Evolutionary conservation across 2,329 filamentous ascomycete species (phyloP), one percentile per base, ranked within the genome.

Genomic region (Drechslerella coelobrocha): DNA sequence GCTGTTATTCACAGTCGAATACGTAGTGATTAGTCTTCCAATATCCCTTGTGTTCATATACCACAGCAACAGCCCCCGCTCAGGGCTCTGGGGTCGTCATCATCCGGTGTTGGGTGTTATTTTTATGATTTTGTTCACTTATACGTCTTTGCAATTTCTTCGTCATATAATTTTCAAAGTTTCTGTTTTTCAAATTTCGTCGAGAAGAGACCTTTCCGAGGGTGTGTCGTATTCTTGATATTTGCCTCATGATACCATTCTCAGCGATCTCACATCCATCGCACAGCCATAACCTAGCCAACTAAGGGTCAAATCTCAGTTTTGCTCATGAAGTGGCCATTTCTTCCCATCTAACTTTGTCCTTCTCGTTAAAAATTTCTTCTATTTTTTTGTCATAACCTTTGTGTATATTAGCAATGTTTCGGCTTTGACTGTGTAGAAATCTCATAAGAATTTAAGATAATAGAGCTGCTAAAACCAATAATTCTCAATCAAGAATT

Each of bases 161-260:
- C 14, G 19, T 19, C 8, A 19, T 45, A 21, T 14, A 5, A 39
- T 39, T 39, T n/a, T n/a, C n/a, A n/a, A n/a, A n/a, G n/a, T n/a
- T n/a, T 51, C 21, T 43, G 39, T 39, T 48, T 29, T 29, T 66
- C 60, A 66, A 54, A 66, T 60, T 60, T n/a, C n/a, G n/a, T n/a
- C n/a, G n/a, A n/a, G n/a, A n/a, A n/a, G n/a, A n/a, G n/a, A n/a
- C n/a, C n/a, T n/a, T n/a, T n/a, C n/a, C n/a, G n/a, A n/a, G n/a
- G n/a, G n/a, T n/a, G n/a, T n/a, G n/a, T n/a, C n/a, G n/a, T n/a
- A n/a, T n/a, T n/a, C n/a, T n/a, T n/a, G n/a, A n/a, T n/a, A n/a
- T n/a, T n/a, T n/a, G n/a, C n/a, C n/a, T n/a, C n/a, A n/a, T n/a
- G n/a, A n/a, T n/a, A 34, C 9, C 29, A 14, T 23, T 21, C 41